Conservation (phyloP, 2,329 filamentous ascomycete species). For the Stagonosporopsis vannaccii region DNA sequence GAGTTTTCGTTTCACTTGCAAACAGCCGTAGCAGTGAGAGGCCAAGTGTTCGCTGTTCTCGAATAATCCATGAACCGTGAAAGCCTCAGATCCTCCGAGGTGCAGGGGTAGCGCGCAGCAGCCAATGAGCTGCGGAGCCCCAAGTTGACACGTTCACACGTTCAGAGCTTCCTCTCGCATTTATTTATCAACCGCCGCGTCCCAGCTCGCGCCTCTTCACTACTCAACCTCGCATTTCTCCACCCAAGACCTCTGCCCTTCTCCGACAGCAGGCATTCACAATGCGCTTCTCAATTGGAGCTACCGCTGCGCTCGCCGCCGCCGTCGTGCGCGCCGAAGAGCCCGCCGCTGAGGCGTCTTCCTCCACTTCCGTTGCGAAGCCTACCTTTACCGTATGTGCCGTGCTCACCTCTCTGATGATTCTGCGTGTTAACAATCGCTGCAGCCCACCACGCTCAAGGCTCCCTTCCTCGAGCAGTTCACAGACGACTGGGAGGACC, state of each 20-base stretch:
- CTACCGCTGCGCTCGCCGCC: constrained; percentile 72
- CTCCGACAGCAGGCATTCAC: constrained; percentile 42
- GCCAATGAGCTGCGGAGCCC: constrained; percentile 15
- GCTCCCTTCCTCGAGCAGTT: constrained; percentile 98
- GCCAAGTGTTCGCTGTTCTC: constrained; percentile 18
- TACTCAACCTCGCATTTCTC: constrained; percentile 23
- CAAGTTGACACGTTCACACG: constrained; percentile 29
- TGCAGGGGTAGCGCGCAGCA: constrained; percentile 9
- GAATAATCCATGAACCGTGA: constrained; percentile 10
- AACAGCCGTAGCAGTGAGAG: constrained; percentile 2
- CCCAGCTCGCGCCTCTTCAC: constrained; percentile 30
- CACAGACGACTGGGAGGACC: constrained; percentile 90
- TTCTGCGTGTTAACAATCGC: constrained; percentile 24
- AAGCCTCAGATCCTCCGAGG: constrained; percentile 8
- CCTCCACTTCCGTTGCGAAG: constrained; percentile 69
- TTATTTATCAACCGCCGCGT: constrained; percentile 35
- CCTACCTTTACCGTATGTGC: constrained; percentile 86
- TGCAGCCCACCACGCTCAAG: constrained; percentile 86
- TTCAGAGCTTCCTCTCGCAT: constrained; percentile 31
- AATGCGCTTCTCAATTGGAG: constrained; percentile 73
- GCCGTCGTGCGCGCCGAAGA: constrained; percentile 75
- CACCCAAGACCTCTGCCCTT: constrained; percentile 40
- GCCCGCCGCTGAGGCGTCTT: constrained; percentile 57
- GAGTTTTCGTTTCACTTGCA: neutral
- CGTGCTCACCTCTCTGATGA: neutral